These are phyloP conservation scores for Candida germanica DNA, from an alignment of 805 yeast species.

Conservation along the genomic window DNA sequence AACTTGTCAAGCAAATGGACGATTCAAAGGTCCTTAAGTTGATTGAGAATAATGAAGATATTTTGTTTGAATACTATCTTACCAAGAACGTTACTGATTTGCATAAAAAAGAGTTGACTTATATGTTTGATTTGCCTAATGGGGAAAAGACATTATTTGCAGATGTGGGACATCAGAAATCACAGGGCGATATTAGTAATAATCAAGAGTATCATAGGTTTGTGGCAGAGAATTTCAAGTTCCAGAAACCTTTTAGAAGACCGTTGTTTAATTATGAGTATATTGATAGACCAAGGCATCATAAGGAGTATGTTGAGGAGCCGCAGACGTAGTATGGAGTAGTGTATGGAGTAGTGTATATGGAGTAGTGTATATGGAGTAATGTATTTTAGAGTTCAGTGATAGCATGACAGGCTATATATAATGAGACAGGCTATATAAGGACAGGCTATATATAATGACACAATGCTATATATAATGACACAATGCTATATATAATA, in stretches of 20 bases:
- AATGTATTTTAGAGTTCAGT: too few species aligned
- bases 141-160: constrained; percentile 21
- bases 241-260: constrained; percentile 23
- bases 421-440: too few species aligned
- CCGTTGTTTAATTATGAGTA: constrained; percentile 25
- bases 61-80: constrained; percentile 17
- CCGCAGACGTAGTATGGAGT: not conserved
- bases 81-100: constrained; percentile 18
- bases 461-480: too few species aligned
- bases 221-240: constrained; percentile 17
- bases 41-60: constrained; percentile 17
- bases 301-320: constrained; percentile 5
- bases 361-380: too few species aligned
- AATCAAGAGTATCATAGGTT: constrained; percentile 20
- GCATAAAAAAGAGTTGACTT: constrained; percentile 21
- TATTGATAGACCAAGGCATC: constrained; percentile 23
- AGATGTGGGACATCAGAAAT: constrained; percentile 17
- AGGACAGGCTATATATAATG: too few species aligned
- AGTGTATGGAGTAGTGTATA: too few species aligned
- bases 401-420: too few species aligned
- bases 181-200: constrained; percentile 10
- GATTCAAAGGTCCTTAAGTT: constrained; percentile 19
- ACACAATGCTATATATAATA: too few species aligned
- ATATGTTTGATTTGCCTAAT: constrained; percentile 17
- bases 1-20: constrained; percentile 15